A percentile compares a stretch with the other conserved stretches of the same genome.
phyloP scores from a whole-genome alignment of 306 rosid species.

The Trichosanthes cucumerina region DNA sequence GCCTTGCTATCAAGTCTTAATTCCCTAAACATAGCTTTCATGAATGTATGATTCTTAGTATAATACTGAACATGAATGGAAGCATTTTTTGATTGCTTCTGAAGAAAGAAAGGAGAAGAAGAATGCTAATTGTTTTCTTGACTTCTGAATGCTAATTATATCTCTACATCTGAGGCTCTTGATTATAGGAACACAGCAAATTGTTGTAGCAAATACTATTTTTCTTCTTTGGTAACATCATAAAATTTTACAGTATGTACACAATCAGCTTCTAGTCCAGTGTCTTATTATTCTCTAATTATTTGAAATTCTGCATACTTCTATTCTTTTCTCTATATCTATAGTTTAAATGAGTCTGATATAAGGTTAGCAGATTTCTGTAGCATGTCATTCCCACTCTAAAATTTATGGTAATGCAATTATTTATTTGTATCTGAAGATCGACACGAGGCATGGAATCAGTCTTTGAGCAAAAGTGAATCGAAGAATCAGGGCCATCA shows the following conservation, averaged over 20 bases:
- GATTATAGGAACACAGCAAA: neutral
- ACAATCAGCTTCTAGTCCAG: neutral
- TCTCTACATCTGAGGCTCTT: neutral
- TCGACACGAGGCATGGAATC: slow-evolving; percentile 56
- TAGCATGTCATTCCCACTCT: neutral
- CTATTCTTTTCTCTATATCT: neutral
- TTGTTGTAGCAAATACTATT: neutral
- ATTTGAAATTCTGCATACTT: neutral
- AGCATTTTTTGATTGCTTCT: neutral
- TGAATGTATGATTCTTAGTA: neutral
- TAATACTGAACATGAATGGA: neutral
- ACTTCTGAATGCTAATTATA: neutral
- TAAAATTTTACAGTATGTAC: neutral
- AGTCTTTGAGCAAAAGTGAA: slow-evolving; percentile 40
- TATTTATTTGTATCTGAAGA: slow-evolving; percentile 22
- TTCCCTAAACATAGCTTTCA: neutral
- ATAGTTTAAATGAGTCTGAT: neutral
- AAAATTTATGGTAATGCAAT: slow-evolving; percentile 11
- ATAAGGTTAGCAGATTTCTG: neutral
- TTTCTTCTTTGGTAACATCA: neutral
- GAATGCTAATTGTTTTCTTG: neutral
- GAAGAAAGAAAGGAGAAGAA: neutral
- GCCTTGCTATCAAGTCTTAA: neutral
- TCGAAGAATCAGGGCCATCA: slow-evolving; percentile 30
- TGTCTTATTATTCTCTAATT: neutral